Evolutionary conservation across 2,329 filamentous ascomycete species (phyloP), one percentile per base, ranked within the genome.

Genomic region (Emergomyces pasteurianus): DNA sequence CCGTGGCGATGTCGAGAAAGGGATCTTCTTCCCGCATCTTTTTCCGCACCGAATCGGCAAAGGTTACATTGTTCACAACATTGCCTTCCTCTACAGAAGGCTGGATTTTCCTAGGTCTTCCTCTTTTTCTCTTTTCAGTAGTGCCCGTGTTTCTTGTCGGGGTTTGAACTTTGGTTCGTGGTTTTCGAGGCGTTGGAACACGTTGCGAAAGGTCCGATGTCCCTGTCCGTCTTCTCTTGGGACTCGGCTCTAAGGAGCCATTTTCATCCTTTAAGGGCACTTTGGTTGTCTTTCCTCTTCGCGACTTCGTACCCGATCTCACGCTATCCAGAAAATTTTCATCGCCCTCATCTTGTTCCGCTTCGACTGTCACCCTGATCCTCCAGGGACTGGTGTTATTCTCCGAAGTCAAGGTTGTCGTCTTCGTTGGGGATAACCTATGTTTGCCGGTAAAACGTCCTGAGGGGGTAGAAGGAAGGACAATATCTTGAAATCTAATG

Each of bases 331-430:
- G 66, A 28, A 70, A 68, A 52, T 67, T 69, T 23, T 61, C 68
- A 50, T 68, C 72, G 38, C 73, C 74, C 43, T 77, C 75, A 58
- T 79, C 70, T 28, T 67, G 75, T 50, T 76, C 77, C 23, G 77
- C 77, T 66, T 79, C 76, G 42, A 79, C 72, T 0, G 77, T 79
- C 28, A 79, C 76, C 52, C 75, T 72, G 61, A 79, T 78, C 60
- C 76, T 74, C 77, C 77, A 79, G 34, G 77, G 77, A 64, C 76
- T 79, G 16, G 75, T 66, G 66, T 77, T 76, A 67, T 76, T 76
- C 8, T 71, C 73, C 9, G 75, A 74, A 12, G 69, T 65, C 50
- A 69, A 69, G 1, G 67, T 61, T 53, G 62, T 62, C 14, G 62
- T 62, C 50, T 75, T 77, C n/a, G 73, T 70, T 14, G 74, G 75